Base-by-base conservation (phyloP, 768 basidiomycete genomes). In the Boletus pseudo-olivaceus region DNA sequence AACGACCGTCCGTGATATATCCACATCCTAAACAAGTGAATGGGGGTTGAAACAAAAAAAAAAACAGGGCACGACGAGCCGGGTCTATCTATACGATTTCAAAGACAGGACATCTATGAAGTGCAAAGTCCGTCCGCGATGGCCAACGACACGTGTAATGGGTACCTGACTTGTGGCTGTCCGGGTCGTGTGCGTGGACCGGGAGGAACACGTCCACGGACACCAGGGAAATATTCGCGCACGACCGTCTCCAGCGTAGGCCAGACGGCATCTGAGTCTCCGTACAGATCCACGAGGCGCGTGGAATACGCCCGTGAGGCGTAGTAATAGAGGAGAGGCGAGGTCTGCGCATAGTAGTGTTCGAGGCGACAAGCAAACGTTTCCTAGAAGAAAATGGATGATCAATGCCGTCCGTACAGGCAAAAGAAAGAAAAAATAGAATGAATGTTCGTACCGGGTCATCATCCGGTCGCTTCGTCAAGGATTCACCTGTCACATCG, bases 391-490 rank as follows among this genome's bases (percentile, higher is more conserved):
- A 39, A 41, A 17, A 17, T 44, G 46, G 30, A 39, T 47, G 55
- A 48, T 59, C 56, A 65, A 35, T 4, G 50, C 47, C 47, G 49
- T 7, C 12, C 7, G 14, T 6, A 39, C 20, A 26, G n/a, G 19
- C 1, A 15, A 57, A 29, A 14, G 57, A 37, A 17, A 26, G 27
- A n/a, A 58, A 33, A 11, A 39, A 26, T 32, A 10, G 5, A 20
- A 11, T 47, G 23, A 4, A 29, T n/a, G 5, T 23, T 73, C 84
- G 40, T 66, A 92, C 91, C 3, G 90, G 89, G 64, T 89, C 88
- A 65, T 95, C 93, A 62, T 95, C 93, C 4, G 90, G 85, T 32
- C 93, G 83, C 67, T 85, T 88, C 14, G 78, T 82, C 30, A 95
- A 74, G 3, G 85, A 83, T 65, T 95, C 92, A 15, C 91, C 91